A percentile compares a stretch with the other conserved stretches of the same genome.
Conservation (phyloP, 805 yeast genomes). For the Zygoascus flipseniorum region DNA sequence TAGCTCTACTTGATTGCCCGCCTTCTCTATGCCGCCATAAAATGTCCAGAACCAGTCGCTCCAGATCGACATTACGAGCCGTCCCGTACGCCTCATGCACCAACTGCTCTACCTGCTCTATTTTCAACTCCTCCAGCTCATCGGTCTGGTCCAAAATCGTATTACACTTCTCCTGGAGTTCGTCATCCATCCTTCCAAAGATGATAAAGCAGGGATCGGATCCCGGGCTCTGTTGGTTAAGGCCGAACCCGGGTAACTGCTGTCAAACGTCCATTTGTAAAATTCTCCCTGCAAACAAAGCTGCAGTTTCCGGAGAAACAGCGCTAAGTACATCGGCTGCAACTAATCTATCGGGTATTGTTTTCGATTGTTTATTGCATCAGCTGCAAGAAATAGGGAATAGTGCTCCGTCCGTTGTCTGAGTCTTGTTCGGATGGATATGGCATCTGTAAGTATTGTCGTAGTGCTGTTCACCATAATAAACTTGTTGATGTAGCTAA, state of each 20-base stretch:
- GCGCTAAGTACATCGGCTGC: background rate
- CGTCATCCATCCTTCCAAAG: background rate
- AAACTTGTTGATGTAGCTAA: background rate
- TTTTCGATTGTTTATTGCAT: background rate
- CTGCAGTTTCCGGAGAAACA: background rate
- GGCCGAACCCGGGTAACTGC: background rate
- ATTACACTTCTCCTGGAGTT: constrained; percentile 22
- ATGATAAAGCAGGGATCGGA: background rate
- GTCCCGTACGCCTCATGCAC: constrained; percentile 20
- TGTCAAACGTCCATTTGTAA: background rate
- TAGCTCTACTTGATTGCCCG: constrained; percentile 1
- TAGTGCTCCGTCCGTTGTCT: background rate
- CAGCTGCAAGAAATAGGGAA: background rate
- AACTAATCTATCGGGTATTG: background rate
- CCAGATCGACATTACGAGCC: constrained; percentile 21
- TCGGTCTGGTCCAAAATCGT: constrained; percentile 25
- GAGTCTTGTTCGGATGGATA: background rate
- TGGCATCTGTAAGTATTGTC: background rate
- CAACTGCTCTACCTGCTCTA: constrained; percentile 31
- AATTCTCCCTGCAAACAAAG: background rate
- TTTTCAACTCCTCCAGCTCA: constrained; percentile 32
- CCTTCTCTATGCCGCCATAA: constrained; percentile 34
- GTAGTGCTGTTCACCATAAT: background rate
- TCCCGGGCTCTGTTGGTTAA: background rate
- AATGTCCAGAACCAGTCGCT: constrained; percentile 33